Percentiles rank a stretch among this genome's conserved stretches.
Conservation (phyloP, 768 basidiomycete species). For the Mycena sanguinolenta region DNA sequence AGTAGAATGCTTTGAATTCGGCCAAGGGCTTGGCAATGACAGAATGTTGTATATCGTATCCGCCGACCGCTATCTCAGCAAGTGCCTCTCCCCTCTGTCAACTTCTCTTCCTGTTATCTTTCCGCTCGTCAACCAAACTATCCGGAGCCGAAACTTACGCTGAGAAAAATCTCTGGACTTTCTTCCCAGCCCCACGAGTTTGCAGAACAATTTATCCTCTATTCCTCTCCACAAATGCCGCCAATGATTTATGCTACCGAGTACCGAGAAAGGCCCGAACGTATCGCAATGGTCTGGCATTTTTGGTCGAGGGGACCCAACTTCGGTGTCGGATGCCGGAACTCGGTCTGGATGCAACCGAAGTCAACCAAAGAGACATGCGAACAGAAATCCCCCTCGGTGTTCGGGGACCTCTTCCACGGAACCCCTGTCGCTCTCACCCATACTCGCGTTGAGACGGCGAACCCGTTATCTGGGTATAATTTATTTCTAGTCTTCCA, state of each 20-base stretch:
- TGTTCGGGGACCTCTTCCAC: slow-evolving; percentile 22
- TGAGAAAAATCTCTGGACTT: neutral
- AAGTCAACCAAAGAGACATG: slow-evolving; percentile 23
- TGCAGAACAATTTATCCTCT: neutral
- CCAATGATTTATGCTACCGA: slow-evolving; percentile 24
- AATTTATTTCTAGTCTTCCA: slow-evolving; percentile 22
- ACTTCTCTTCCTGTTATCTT: neutral
- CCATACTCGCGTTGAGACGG: slow-evolving; percentile 25
- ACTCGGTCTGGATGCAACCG: slow-evolving; percentile 37
- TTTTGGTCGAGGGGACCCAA: slow-evolving; percentile 14
- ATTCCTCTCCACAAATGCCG: slow-evolving; percentile 20
- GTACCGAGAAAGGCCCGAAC: slow-evolving; percentile 29
- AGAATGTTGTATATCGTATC: slow-evolving; percentile 4
- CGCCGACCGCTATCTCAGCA: neutral
- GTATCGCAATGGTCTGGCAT: slow-evolving; percentile 14
- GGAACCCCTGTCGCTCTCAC: slow-evolving; percentile 15
- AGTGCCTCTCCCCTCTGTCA: neutral
- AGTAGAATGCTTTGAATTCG: slow-evolving; percentile 23
- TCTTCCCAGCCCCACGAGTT: slow-evolving; percentile 9
- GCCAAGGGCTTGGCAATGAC: slow-evolving; percentile 9
- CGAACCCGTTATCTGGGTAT: slow-evolving; percentile 31
- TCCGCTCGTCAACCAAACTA: neutral
- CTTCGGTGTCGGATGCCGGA: slow-evolving; percentile 20
- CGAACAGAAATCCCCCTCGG: slow-evolving; percentile 28
- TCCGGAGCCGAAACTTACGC: slow-evolving; percentile 10